Evolutionary conservation across 805 yeast genomes (phyloP), one percentile per base, ranked within the genome.

Genomic region (Lipomyces spencermartinsiae): DNA sequence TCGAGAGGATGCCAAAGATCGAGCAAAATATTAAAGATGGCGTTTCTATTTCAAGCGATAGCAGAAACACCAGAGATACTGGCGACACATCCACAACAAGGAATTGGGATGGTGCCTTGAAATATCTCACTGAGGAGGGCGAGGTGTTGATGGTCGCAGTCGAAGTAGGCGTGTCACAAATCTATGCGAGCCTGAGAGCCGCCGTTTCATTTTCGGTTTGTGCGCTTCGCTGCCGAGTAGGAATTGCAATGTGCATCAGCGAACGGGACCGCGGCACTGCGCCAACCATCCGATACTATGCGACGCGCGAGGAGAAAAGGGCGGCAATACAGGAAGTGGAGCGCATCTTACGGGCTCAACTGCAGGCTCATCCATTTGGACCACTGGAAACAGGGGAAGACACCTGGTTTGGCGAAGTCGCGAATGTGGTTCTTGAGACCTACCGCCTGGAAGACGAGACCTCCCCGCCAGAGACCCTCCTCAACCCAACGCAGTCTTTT

Each of bases 401-500:
- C 4, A 51, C 12, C 56, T 51, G 56, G 56, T 51, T 51, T 51
- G 56, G 56, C 56, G 7, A 8, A 19, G 31, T 51, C 33, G 14
- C 56, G 14, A 51, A 9, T 2, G 56, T 51, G 19, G 56, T 51
- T 9, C 56, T 51, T 51, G 33, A 51, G 56, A 51, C 56, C 19
- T 51, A 51, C 16, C 56, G 56, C 12, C 56, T 51, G 56, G 56
- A 51, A 4, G 56, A 51, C 2, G 56, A 51, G 33, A 5, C 33
- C 16, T 22, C 33, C 56, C 56, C 56, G 33, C 56, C 56, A 22
- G 56, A 51, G 14, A 8, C 56, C 33, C 29, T 51, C 33, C 56
- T 51, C 56, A 8, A 51, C 56, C 56, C 56, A 22, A 51, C 29
- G 33, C 56, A 51, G 56, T 51, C 56, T 3, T 51, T 51, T 51